A percentile compares a stretch with the other conserved stretches of the same genome.
Conservation (phyloP, 805 yeast genomes). For the Scheffersomyces spartinae region DNA sequence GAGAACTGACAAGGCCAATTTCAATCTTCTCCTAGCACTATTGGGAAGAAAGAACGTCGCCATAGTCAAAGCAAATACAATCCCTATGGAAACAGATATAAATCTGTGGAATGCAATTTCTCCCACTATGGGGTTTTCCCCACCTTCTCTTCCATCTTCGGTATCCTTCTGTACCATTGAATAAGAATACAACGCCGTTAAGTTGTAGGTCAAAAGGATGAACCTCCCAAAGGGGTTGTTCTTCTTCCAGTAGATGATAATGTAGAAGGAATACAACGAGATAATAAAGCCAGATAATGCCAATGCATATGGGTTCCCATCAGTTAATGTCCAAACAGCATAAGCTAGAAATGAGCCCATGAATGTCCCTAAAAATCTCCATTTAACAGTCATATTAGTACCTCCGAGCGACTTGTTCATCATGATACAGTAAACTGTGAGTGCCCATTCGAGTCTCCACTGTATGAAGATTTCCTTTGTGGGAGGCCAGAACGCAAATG, state of each 20-base stretch:
- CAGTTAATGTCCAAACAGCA: slow-evolving; percentile 44
- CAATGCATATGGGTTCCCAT: slow-evolving; percentile 42
- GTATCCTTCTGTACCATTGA: slow-evolving; percentile 49
- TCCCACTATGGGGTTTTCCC: slow-evolving; percentile 51
- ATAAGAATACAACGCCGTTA: slow-evolving; percentile 68
- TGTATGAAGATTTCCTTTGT: slow-evolving; percentile 43
- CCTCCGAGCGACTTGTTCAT: slow-evolving; percentile 83
- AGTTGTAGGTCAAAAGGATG: slow-evolving; percentile 62
- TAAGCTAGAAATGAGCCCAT: slow-evolving; percentile 59
- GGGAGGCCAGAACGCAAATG: slow-evolving; percentile 52
- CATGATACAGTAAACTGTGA: slow-evolving; percentile 71
- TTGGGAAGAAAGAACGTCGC: slow-evolving; percentile 60
- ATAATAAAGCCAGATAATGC: slow-evolving; percentile 37
- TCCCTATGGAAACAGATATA: slow-evolving; percentile 60
- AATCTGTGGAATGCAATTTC: slow-evolving; percentile 76
- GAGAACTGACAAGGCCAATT: slow-evolving; percentile 50
- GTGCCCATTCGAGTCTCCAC: slow-evolving; percentile 80
- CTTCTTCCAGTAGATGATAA: slow-evolving; percentile 57
- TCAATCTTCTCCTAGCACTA: slow-evolving; percentile 61
- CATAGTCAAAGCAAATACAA: slow-evolving; percentile 64
- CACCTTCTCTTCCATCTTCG: slow-evolving; percentile 56
- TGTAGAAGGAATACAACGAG: slow-evolving; percentile 37
- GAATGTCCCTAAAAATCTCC: slow-evolving; percentile 66
- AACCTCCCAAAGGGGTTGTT: slow-evolving; percentile 60
- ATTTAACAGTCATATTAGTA: slow-evolving; percentile 64